Evolutionary conservation across 345 rosid species (phyloP), one percentile per base, ranked within the genome.

Genomic region (Brassica juncea): DNA sequence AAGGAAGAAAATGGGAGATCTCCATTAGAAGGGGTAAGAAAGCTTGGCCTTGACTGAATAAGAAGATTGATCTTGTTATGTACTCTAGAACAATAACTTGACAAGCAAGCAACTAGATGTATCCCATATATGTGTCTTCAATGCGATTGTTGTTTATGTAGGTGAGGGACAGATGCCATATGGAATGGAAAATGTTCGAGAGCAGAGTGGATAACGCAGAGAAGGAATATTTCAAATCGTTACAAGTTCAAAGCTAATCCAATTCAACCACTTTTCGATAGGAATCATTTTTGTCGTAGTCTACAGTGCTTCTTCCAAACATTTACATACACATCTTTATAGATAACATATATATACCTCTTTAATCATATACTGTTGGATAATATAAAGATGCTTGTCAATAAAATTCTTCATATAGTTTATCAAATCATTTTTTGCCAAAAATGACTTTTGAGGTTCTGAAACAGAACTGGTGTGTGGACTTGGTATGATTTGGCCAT

Each of bases 21-120:
- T 57, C 90, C 97, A 11, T 82, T 91, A 94, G 87, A 89, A 83
- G 97, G 92, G 90, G 97, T 92, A 85, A 58, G 92, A 74, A 71
- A 57, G 37, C 67, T 57, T 68, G 12, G 8, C n/a, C 34, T 59
- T 44, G 44, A 14, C 11, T 4, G 6, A 42, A 30, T 49, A 47
- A 19, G 6, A 31, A 47, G 58, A 42, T 4, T 37, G 4, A 16
- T 68, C 12, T 66, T 76, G 34, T 42, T 75, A 11, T 39, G 11
- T 16, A 39, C 15, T 58, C 49, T 54, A 54, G 11, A 55, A 11
- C 39, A 23, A 47, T 16, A 68, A 0, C 8, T 58, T 72, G 76
- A 54, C 2, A 39, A 35, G 72, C 15, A 70, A 28, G 79, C 23
- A 68, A 68, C 71, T 10, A 31, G 10, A 27, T 76, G 39, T 23